A percentile compares a stretch with the other conserved stretches of the same genome.
These are phyloP conservation scores for Erucastrum elatum DNA, from an alignment of 345 rosid species.

Conservation along the genomic window DNA sequence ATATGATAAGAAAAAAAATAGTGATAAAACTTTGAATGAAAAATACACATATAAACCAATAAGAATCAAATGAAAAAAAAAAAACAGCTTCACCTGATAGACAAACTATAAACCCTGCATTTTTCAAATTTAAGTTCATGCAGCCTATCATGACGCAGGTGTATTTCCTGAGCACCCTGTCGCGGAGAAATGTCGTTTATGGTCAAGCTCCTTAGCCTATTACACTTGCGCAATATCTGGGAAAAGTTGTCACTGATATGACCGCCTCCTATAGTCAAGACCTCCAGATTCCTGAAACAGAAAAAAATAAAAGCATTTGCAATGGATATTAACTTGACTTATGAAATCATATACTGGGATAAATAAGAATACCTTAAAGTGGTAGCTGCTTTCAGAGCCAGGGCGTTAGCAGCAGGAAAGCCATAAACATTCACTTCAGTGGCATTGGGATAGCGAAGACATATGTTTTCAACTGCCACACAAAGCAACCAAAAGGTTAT, in stretches of 20 bases:
- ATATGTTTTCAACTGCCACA: constrained; percentile 80
- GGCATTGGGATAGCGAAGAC: constrained; percentile 81
- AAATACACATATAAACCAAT: constrained; percentile 3
- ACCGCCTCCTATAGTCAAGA: constrained; percentile 72
- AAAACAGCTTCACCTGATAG: constrained; percentile 58
- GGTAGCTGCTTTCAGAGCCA: constrained; percentile 71
- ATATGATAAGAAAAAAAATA: constrained; percentile 16
- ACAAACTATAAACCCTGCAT: constrained; percentile 75
- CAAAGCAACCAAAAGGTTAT: neutral
- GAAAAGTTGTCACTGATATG: constrained; percentile 71
- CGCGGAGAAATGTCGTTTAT: constrained; percentile 71
- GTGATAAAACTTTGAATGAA: constrained; percentile 10
- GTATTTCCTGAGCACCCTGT: constrained; percentile 76
- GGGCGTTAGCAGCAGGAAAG: constrained; percentile 54
- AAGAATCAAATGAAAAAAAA: neutral
- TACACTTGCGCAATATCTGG: constrained; percentile 71
- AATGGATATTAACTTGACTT: neutral
- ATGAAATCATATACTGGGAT: neutral
- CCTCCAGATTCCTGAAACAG: constrained; percentile 69
- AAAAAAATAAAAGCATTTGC: constrained; percentile 14
- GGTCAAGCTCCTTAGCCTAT: constrained; percentile 63
- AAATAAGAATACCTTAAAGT: constrained; percentile 54
- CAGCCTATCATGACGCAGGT: constrained; percentile 74
- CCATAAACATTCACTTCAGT: constrained; percentile 76
- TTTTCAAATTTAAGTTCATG: constrained; percentile 69